Percentiles rank a stretch among this genome's conserved stretches.
Conservation (phyloP, 164 flowering plant genomes). For the Tetracentron sinense region DNA sequence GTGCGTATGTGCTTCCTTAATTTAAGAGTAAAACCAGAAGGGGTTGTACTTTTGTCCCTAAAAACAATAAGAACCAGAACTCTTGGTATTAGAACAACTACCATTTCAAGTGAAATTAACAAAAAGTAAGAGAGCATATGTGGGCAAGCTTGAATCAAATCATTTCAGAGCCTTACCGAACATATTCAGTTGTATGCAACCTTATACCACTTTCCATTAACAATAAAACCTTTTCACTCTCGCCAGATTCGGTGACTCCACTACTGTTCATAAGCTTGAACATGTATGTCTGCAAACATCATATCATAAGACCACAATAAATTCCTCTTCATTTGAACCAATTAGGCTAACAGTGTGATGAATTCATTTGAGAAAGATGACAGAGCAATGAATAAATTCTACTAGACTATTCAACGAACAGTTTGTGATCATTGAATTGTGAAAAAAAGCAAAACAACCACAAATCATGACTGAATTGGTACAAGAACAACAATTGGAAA, state of each 20-base stretch:
- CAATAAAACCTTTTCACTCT: conserved; percentile 88
- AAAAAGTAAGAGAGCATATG: too few species aligned
- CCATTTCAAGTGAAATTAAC: too few species aligned
- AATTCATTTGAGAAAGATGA: too few species aligned
- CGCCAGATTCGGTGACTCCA: conserved; percentile 92
- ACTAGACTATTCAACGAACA: background rate
- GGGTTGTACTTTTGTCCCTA: conserved; percentile 93
- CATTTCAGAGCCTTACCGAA: conserved; percentile 37
- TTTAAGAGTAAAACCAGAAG: conserved; percentile 94
- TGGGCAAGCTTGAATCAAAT: background rate
- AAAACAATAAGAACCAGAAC: conserved; percentile 10
- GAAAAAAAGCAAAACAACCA: background rate
- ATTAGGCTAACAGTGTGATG: background rate
- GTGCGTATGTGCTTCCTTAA: conserved; percentile 93
- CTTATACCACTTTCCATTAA: conserved; percentile 96
- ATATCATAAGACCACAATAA: background rate
- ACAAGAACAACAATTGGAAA: background rate
- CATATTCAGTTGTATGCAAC: conserved; percentile 86
- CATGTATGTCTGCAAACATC: conserved; percentile 65
- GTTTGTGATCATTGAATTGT: background rate
- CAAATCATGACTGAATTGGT: background rate
- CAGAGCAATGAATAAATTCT: background rate
- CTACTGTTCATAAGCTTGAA: conserved; percentile 96
- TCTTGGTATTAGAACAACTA: background rate
- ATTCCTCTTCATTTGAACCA: background rate